A percentile compares a stretch with the other conserved stretches of the same genome.
Evolutionary conservation across 768 basidiomycete genomes (phyloP).

Genomic region (Flagelloscypha sp.): DNA sequence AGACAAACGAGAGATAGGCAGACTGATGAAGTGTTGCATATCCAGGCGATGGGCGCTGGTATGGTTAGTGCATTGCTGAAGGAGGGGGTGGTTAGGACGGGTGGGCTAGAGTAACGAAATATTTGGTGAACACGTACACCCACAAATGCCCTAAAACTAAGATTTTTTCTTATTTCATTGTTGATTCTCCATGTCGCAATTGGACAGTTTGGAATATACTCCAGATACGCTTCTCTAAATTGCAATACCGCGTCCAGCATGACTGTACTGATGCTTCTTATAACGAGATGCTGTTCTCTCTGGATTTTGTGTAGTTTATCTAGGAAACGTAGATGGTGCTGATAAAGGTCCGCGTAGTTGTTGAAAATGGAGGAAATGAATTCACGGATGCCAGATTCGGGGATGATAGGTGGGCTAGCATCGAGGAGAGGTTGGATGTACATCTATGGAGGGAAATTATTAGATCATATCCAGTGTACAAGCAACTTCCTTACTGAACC

Average conservation of each 20-base stretch:
- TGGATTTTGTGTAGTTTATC: conserved; percentile 57
- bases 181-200: conserved; percentile 55
- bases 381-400: conserved; percentile 38
- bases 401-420: conserved; percentile 48
- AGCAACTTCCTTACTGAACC: no score
- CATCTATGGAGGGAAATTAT: conserved; percentile 30
- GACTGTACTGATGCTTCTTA: conserved; percentile 53
- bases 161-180: conserved; percentile 53
- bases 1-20: conserved; percentile 56
- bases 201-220: conserved; percentile 58
- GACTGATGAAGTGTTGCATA: conserved; percentile 60
- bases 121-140: no score
- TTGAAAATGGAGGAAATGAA: conserved; percentile 61
- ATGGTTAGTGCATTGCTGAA: no score
- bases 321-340: conserved; percentile 47
- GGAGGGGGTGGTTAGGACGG: no score
- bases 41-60: conserved; percentile 49
- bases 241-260: conserved; percentile 60
- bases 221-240: conserved; percentile 62
- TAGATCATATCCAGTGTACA: no score
- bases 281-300: conserved; percentile 50
- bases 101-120: no score
- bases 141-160: conserved; percentile 48
- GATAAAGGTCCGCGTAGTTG: conserved; percentile 51
- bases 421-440: conserved; percentile 49